Conservation (phyloP, 2,329 filamentous ascomycete species). For the Aspergillus calidoustus region DNA sequence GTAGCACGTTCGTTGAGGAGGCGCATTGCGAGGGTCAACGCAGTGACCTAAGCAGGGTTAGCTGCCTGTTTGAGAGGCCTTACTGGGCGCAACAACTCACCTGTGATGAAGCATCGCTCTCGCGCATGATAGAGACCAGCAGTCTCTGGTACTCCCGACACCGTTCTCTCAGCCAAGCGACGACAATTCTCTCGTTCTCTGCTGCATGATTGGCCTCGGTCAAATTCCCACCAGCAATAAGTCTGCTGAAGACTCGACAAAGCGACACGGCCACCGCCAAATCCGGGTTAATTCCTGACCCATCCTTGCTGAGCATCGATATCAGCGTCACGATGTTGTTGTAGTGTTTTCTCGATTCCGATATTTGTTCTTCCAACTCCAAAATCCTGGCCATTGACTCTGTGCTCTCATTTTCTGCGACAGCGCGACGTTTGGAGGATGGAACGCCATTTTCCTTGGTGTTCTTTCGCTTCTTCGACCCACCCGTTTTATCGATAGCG, state of each 20-base stretch:
- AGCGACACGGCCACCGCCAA: conserved; percentile 77
- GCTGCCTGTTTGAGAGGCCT: conserved; percentile 3
- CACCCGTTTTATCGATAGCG: conserved; percentile 24
- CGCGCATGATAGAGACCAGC: conserved; percentile 64
- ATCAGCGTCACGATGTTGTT: conserved; percentile 83
- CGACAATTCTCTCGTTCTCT: conserved; percentile 75
- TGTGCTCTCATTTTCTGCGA: conserved; percentile 53
- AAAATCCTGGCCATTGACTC: conserved; percentile 70
- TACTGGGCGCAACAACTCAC: conserved; percentile 28
- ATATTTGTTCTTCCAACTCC: conserved; percentile 76
- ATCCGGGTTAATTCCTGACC: conserved; percentile 59
- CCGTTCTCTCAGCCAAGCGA: conserved; percentile 77
- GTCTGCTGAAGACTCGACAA: conserved; percentile 81
- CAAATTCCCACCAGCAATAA: conserved; percentile 76
- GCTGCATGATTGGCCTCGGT: conserved; percentile 66
- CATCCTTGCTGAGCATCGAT: conserved; percentile 58
- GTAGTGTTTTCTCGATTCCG: conserved; percentile 86
- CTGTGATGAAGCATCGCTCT: conserved; percentile 63
- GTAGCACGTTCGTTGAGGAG: conserved; percentile 79
- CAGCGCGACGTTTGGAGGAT: conserved; percentile 52
- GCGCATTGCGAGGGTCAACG: conserved; percentile 80
- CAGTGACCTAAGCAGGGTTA: conserved; percentile 59
- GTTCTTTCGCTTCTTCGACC: conserved; percentile 48
- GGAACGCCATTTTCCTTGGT: conserved; percentile 36
- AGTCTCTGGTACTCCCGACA: conserved; percentile 71